Conservation (phyloP, 345 rosid species). For the Salix exigua region DNA sequence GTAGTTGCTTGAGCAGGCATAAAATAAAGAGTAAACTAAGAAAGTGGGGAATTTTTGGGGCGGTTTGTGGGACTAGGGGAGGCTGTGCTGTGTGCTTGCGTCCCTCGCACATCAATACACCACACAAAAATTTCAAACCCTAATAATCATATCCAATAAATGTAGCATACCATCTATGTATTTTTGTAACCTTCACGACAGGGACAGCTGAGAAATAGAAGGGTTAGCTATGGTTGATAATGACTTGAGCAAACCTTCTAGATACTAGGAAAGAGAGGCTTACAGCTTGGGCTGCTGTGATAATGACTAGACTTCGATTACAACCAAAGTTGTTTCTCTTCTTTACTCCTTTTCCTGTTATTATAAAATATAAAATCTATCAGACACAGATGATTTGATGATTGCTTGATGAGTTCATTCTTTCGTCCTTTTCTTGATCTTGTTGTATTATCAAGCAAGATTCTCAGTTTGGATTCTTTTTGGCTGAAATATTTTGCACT, state of each 20-base stretch:
- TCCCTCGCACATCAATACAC: constrained; percentile 5
- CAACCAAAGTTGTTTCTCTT: constrained; percentile 6
- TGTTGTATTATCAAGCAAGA: background rate
- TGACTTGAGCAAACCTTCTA: constrained; percentile 5
- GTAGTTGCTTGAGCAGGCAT: constrained; percentile 25
- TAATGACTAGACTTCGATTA: constrained; percentile 9
- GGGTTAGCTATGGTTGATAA: constrained; percentile 1
- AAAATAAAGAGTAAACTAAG: constrained; percentile 27
- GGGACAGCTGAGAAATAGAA: background rate
- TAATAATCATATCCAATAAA: background rate
- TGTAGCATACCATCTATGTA: background rate
- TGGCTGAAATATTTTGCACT: no score
- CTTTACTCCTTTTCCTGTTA: background rate
- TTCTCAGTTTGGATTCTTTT: no score
- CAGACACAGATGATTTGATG: background rate
- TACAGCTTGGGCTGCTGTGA: constrained; percentile 1
- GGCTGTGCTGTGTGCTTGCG: background rate
- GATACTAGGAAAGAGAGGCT: background rate
- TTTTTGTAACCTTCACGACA: background rate
- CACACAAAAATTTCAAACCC: background rate
- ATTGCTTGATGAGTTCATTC: background rate
- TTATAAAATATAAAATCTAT: no score
- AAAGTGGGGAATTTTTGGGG: constrained; percentile 14
- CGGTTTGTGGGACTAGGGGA: constrained; percentile 19
- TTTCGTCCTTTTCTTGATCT: background rate